phyloP scores from a whole-genome alignment of 164 flowering plant genomes.

The Chimonanthus salicifolius region DNA sequence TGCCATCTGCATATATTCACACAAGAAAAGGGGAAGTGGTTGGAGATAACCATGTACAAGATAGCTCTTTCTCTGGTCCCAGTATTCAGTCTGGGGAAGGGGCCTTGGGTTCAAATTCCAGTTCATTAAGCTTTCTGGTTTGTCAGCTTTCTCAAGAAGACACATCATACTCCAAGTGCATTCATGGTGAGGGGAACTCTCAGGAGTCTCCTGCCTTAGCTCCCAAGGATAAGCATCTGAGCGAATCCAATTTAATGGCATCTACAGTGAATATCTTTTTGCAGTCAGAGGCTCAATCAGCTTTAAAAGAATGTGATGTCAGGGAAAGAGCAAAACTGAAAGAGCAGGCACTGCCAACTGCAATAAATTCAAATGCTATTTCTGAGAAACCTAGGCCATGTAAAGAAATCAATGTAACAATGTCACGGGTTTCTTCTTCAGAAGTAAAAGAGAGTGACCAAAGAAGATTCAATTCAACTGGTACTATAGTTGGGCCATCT shows the following conservation, averaged over 20 bases:
- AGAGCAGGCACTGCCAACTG: conserved; percentile 8
- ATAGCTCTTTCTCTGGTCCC: conserved; percentile 5
- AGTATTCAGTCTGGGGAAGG: conserved; percentile 6
- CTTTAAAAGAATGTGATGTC: background rate
- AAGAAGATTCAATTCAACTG: conserved; percentile 3
- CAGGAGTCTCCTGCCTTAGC: background rate
- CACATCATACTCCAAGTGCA: conserved; percentile 7
- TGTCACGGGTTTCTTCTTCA: background rate
- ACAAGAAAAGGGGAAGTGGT: conserved; percentile 10
- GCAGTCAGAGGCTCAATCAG: background rate
- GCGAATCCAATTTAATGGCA: conserved; percentile 10
- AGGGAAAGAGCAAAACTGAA: background rate
- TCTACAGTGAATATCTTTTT: conserved; percentile 4
- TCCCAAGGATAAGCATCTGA: conserved; percentile 1
- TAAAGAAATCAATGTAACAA: conserved; percentile 2
- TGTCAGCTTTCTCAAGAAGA: conserved; percentile 20
- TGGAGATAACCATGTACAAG: conserved; percentile 8
- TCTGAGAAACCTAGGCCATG: background rate
- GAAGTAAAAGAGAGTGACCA: conserved; percentile 16
- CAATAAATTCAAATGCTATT: conserved; percentile 1
- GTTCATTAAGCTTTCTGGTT: conserved; percentile 6
- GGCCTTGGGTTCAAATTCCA: conserved; percentile 2
- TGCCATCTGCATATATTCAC: background rate
- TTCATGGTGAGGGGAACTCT: conserved; percentile 5
- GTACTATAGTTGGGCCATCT: background rate